phyloP scores from a whole-genome alignment of 1,139 yeast genomes.

The Hyphopichia pseudoburtonii region DNA sequence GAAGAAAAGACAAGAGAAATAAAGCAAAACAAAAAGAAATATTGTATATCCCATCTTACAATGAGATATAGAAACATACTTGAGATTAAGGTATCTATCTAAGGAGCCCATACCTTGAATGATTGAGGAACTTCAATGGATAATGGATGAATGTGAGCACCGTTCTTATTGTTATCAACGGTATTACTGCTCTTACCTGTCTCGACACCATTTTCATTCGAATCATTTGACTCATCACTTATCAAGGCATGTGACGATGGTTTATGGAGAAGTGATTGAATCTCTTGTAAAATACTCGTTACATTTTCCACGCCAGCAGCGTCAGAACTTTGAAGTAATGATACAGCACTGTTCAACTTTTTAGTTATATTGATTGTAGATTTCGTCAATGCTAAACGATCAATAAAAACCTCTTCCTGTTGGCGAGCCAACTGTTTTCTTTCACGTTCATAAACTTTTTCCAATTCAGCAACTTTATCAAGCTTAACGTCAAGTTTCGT shows the following conservation, averaged over 20 bases:
- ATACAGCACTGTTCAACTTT: constrained; percentile 46
- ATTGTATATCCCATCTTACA: too few relatives aligned
- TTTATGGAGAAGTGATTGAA: constrained; percentile 49
- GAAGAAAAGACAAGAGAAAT: not conserved
- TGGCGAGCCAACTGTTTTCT: constrained; percentile 70
- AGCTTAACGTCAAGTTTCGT: constrained; percentile 78
- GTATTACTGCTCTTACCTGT: constrained; percentile 5
- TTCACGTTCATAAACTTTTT: constrained; percentile 76
- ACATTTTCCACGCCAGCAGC: constrained; percentile 16
- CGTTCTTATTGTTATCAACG: constrained; percentile 9
- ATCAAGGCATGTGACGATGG: constrained; percentile 44
- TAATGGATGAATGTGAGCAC: constrained; percentile 57
- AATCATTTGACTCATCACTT: constrained; percentile 12
- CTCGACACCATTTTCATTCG: constrained; percentile 12
- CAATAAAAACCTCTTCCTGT: constrained; percentile 80
- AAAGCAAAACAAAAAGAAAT: too few relatives aligned
- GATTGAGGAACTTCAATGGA: constrained; percentile 81
- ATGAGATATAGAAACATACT: not conserved
- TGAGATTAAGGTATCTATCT: constrained; percentile 5
- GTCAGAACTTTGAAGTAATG: constrained; percentile 25
- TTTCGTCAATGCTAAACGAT: constrained; percentile 69
- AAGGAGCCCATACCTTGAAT: constrained; percentile 83
- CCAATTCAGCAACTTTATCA: constrained; percentile 67
- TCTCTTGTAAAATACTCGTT: constrained; percentile 39
- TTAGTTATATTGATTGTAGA: constrained; percentile 55